Evolutionary conservation across 495 filamentous ascomycete genomes (phyloP).

Genomic region (Geopyxis carbonaria): DNA sequence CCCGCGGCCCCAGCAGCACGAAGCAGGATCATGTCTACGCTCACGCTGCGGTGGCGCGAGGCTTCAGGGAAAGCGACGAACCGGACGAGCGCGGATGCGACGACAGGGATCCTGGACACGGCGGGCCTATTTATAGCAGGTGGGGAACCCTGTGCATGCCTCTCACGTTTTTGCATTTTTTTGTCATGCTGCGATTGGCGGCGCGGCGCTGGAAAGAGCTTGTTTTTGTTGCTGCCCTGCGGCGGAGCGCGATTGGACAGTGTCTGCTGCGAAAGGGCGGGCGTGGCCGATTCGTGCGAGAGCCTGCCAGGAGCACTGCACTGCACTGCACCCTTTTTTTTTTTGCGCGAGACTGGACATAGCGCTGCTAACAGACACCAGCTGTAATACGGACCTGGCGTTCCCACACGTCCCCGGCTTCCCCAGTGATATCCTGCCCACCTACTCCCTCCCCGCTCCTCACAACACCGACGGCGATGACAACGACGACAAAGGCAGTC

Average conservation of each 20-base stretch:
- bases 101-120: conserved; percentile 22
- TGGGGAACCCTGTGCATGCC: conserved; percentile 26
- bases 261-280: too few relatives aligned
- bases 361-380: too few relatives aligned
- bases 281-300: too few relatives aligned
- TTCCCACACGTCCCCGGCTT: conserved; percentile 76
- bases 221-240: too few relatives aligned
- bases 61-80: conserved; percentile 18
- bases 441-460: conserved; percentile 14
- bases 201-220: too few relatives aligned
- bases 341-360: too few relatives aligned
- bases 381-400: conserved; percentile 39
- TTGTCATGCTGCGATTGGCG: conserved; percentile 8
- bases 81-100: conserved; percentile 23
- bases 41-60: conserved; percentile 34
- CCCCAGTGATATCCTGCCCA: conserved; percentile 47
- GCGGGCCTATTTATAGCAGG: conserved; percentile 42
- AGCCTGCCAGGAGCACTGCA: too few relatives aligned
- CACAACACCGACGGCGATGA: too few relatives aligned
- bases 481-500: too few relatives aligned
- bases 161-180: conserved; percentile 1
- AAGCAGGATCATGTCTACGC: conserved; percentile 43
- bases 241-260: too few relatives aligned
- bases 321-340: too few relatives aligned
- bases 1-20: too few relatives aligned